Base-by-base conservation (phyloP, 228 moss, liverwort and hornwort species). In the Sphagnum magellanicum region DNA sequence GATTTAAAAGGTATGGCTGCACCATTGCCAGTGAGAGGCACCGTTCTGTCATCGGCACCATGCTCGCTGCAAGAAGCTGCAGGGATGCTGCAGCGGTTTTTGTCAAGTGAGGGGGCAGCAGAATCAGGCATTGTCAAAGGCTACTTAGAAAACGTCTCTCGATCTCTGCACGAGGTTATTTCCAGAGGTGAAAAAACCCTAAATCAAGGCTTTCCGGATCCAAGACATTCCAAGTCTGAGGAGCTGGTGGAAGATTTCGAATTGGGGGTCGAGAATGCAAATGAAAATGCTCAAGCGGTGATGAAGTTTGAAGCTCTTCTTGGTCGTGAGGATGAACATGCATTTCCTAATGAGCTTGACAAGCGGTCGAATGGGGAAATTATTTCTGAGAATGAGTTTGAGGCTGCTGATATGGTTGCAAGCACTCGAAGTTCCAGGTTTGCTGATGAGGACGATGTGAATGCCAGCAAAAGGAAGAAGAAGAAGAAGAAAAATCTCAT, bases 11-110 rank as follows among this genome's bases (percentile, higher is more conserved):
- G 6, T 51, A 87, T 87, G 87, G 9, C 75, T 11, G 72, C 70
- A 32, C 73, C 71, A 59, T 70, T 78, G 64, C 78, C 80, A 59
- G 78, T 87, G 72, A 80, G 78, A 74, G 87, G 87, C 50, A 70
- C 72, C 10, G 81, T 80, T 71, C 78, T 87, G 53, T 81, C 87
- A 7, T 83, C 80, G 68, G 72, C 80, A 52, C 78, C 83, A 64
- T 87, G 87, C 76, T 80, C 87, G 52, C 72, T 83, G 5, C 70
- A 70, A 16, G 78, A 78, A 70, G 87, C 87, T 66, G 80, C 78
- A 68, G 76, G 67, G 10, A 15, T 87, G 65, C 59, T 87, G 49
- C 76, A 76, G 67, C 70, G 70, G 59, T 87, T 87, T 74, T 64
- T 83, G 70, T 80, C 74, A 49, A 78, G 78, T 63, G 76, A 74